phyloP scores from a whole-genome alignment of 2,329 filamentous ascomycete genomes.

The Gnomoniopsis smithogilvyi region DNA sequence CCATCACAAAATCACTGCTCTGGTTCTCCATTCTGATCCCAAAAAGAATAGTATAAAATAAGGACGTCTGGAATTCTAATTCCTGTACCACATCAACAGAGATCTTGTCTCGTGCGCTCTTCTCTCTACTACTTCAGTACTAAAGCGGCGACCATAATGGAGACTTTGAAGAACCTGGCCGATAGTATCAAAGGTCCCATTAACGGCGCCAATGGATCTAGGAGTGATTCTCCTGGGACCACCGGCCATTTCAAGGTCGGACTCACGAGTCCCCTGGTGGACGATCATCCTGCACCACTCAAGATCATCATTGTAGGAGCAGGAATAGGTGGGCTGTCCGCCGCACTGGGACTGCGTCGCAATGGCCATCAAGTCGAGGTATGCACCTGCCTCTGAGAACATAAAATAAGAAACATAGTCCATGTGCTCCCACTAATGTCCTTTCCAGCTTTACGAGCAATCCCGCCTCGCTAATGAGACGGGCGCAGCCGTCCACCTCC shows the following conservation, averaged over 20 bases:
- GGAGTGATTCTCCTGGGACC: not conserved
- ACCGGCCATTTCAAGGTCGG: slow-evolving; percentile 8
- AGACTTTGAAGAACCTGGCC: slow-evolving; percentile 1
- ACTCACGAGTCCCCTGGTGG: slow-evolving; percentile 4
- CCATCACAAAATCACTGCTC: too few relatives aligned
- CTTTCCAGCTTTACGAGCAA: slow-evolving; percentile 48
- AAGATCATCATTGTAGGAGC: slow-evolving; percentile 31
- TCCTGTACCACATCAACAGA: not conserved
- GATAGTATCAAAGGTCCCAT: not conserved
- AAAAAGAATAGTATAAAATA: too few relatives aligned
- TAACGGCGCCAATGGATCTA: not conserved
- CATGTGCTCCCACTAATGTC: not conserved
- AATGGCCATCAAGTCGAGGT: slow-evolving; percentile 46
- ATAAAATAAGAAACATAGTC: too few relatives aligned
- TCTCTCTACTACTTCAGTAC: not conserved
- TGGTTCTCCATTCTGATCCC: too few relatives aligned
- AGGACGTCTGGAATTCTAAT: too few relatives aligned
- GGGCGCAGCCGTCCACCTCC: slow-evolving; percentile 61
- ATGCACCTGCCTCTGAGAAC: slow-evolving; percentile 1
- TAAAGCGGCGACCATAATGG: not conserved
- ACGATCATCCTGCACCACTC: slow-evolving; percentile 18
- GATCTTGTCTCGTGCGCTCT: not conserved
- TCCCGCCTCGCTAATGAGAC: slow-evolving; percentile 53
- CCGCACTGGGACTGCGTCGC: slow-evolving; percentile 50
- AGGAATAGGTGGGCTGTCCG: slow-evolving; percentile 51